phyloP scores from a whole-genome alignment of 2,329 filamentous ascomycete genomes.

The Xylariaceae sp. region DNA sequence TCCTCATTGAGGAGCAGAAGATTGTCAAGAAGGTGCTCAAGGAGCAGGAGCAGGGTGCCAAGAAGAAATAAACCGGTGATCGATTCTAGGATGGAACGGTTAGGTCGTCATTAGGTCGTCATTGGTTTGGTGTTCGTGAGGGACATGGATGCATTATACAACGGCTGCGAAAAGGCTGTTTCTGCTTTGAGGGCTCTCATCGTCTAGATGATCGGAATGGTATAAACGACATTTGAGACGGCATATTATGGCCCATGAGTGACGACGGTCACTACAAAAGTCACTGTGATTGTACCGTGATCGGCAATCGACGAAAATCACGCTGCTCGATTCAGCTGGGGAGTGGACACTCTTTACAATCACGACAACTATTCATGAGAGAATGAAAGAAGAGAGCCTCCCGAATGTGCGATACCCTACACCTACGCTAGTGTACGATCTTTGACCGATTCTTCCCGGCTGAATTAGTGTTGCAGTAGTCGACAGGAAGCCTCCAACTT shows the following conservation, averaged over 20 bases:
- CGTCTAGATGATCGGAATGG: conserved; percentile 34
- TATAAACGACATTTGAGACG: conserved; percentile 31
- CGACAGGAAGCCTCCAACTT: background rate
- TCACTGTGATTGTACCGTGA: conserved; percentile 6
- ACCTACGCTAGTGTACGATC: background rate
- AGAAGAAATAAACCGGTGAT: conserved; percentile 59
- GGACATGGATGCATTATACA: conserved; percentile 32
- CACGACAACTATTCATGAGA: background rate
- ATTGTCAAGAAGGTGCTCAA: conserved; percentile 99
- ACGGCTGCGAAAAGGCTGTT: conserved; percentile 28
- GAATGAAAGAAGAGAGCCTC: background rate
- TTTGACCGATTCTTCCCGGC: background rate
- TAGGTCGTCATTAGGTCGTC: conserved; percentile 34
- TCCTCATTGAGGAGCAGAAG: conserved; percentile 99
- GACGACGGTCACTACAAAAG: conserved; percentile 2
- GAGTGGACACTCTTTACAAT: background rate
- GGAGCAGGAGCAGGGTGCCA: conserved; percentile 78
- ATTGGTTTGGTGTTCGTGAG: conserved; percentile 35
- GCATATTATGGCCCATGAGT: conserved; percentile 13
- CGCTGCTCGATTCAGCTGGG: conserved; percentile 2
- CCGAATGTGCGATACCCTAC: background rate
- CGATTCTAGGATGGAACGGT: conserved; percentile 31
- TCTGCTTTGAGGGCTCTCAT: conserved; percentile 33
- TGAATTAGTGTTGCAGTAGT: background rate
- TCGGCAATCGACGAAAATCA: conserved; percentile 5